phyloP scores from a whole-genome alignment of 2,329 filamentous ascomycete genomes.

The Penicillium psychrosexuale region DNA sequence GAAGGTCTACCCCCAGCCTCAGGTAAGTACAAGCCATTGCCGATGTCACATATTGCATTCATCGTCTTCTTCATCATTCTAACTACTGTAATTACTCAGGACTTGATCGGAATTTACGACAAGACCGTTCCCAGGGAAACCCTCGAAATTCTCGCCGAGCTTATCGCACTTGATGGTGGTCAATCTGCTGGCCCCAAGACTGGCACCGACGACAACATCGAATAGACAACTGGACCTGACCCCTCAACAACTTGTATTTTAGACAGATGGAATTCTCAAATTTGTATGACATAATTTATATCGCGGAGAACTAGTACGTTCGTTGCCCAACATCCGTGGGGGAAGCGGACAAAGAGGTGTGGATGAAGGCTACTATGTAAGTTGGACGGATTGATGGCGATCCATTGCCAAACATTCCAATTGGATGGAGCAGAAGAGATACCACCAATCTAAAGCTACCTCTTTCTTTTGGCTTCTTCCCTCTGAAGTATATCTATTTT shows the following conservation, averaged over 20 bases:
- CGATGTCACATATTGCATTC: background rate
- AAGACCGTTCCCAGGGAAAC: conserved; percentile 98
- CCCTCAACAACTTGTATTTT: conserved; percentile 11
- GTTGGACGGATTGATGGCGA: background rate
- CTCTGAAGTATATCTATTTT: background rate
- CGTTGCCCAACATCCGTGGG: background rate
- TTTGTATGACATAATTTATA: conserved; percentile 10
- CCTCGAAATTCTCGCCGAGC: conserved; percentile 92
- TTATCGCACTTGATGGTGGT: conserved; percentile 82
- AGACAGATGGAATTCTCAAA: conserved; percentile 9
- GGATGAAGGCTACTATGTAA: background rate
- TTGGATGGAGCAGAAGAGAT: background rate
- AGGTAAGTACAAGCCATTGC: conserved; percentile 1
- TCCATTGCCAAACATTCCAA: background rate
- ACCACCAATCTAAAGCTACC: background rate
- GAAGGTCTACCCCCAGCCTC: conserved; percentile 92
- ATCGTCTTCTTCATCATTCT: background rate
- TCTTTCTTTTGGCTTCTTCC: background rate
- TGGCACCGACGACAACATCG: conserved; percentile 35
- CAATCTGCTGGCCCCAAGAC: conserved; percentile 30
- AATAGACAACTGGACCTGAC: conserved; percentile 25
- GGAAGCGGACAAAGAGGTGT: background rate
- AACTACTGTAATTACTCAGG: conserved; percentile 34
- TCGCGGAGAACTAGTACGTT: background rate
- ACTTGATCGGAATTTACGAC: conserved; percentile 95